Base-by-base conservation (phyloP, 1,139 yeast genomes). In the Blastobotrys buckinghamii region DNA sequence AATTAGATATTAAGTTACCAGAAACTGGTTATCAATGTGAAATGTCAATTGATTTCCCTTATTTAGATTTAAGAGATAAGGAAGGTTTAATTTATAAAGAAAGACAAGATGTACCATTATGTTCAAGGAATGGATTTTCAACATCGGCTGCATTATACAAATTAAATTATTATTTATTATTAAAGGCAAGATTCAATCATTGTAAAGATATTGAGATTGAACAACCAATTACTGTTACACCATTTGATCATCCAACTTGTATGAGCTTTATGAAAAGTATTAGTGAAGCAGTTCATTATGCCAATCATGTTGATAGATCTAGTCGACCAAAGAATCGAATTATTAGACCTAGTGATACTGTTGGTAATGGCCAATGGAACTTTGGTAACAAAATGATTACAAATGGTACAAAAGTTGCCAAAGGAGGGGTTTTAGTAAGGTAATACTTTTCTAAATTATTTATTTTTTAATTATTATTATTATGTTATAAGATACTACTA, bases 181-280 rank as follows among this genome's bases (percentile, higher is more conserved):
- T 70, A 45, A 65, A 66, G 51, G 72, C 70, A 10, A 60, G 69
- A 40, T 62, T 70, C 47, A 58, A 64, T 37, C 69, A 68, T 45
- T 67, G 70, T 37, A 66, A 66, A 46, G 74, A 70, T 42, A 64
- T 70, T 35, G 69, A 65, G 47, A 54, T 65, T n/a, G 65, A 61
- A 48, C 67, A 65, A 49, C 64, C 66, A n/a, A 60, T 70, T 35
- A 61, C 67, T 0, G 61, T 69, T 10, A 59, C 71, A 6, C 69
- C 71, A 27, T 70, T 70, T 50, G 71, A 65, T 49, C 69, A 66
- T 46, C 62, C 63, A n/a, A 59, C 68, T 36, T 65, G 73, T 50
- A 58, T 60, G 53, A 60, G 65, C 12, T 64, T 66, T 40, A 67
- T 66, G 69, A 58, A 59, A 45, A 58, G 62, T 45, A 62, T 68